Evolutionary conservation across 768 basidiomycete species (phyloP), one percentile per base, ranked within the genome.

Genomic region (Tremella fuciformis): DNA sequence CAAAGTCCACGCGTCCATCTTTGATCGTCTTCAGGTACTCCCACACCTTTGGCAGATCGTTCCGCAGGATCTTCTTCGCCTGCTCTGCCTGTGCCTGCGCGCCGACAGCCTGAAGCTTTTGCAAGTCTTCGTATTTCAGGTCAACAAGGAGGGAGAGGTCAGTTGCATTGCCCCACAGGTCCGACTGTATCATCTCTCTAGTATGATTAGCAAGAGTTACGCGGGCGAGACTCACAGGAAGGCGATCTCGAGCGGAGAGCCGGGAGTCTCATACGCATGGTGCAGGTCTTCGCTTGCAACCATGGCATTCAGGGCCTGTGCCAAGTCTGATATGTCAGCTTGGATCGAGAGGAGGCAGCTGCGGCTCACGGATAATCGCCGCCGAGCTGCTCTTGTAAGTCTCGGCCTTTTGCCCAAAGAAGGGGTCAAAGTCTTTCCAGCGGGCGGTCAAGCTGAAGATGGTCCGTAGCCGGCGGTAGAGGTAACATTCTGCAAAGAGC

Each of bases 101-200:
- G 3, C 87, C 89, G 2, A 91, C 88, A 0, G 84, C 79, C 75
- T 99, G 94, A 1, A 97, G 80, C 63, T 85, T 78, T 53, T 86
- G 83, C 16, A 97, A 89, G 67, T 97, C 91, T 6, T 85, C 83
- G 26, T 86, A 83, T 0, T 88, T 85, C 55, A 96, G 78, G 66
- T 91, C 87, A 0, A 91, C 91, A 24, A 98, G 81, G 13, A 98
- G 84, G 0, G 91, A 93, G 3, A 97, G 81, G 76, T 99, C 94
- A 22, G 92, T 96, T 13, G 92, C 91, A 73, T 97, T 97, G 46
- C 93, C 93, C 91, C 91, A 93, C 34, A 79, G 65, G 55, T 74
- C 71, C 2, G 73, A 72, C 57, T 77, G 74, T 15, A 74, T 60
- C 68, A 78, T 76, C 49, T 77, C 76, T 25, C 72, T 73, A 47